Percentiles rank a stretch among this genome's conserved stretches.
These are phyloP conservation scores for Lachancea sp. DNA, from an alignment of 805 yeast species.

Conservation along the genomic window DNA sequence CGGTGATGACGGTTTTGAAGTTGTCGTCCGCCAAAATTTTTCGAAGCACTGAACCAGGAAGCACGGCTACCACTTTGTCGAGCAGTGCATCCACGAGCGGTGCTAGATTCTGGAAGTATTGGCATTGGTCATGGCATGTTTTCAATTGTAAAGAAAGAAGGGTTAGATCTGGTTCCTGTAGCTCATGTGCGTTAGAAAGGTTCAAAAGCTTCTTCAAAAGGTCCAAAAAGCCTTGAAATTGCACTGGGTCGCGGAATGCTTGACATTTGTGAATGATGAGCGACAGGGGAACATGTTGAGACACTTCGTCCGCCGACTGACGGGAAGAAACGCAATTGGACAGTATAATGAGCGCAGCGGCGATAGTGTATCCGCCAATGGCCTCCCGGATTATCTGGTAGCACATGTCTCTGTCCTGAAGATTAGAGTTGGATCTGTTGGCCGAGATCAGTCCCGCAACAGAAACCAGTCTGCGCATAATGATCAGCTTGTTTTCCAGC, in stretches of 20 bases:
- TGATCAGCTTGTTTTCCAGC: slow-evolving; percentile 26
- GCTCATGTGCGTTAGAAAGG: slow-evolving; percentile 18
- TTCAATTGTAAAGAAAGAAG: slow-evolving; percentile 14
- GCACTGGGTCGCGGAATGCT: slow-evolving; percentile 27
- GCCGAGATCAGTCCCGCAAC: slow-evolving; percentile 27
- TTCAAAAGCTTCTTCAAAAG: slow-evolving; percentile 24
- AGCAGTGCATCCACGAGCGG: slow-evolving; percentile 20
- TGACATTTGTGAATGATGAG: slow-evolving; percentile 12
- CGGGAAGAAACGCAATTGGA: slow-evolving; percentile 24
- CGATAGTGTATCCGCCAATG: slow-evolving; percentile 18
- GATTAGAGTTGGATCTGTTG: slow-evolving; percentile 18
- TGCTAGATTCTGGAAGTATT: slow-evolving; percentile 20
- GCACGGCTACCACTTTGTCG: slow-evolving; percentile 24
- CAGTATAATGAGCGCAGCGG: slow-evolving; percentile 22
- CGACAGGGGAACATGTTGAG: slow-evolving; percentile 11
- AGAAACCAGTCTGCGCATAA: slow-evolving; percentile 26
- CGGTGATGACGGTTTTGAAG: slow-evolving; percentile 11
- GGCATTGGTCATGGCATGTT: slow-evolving; percentile 23
- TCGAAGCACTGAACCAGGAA: slow-evolving; percentile 22
- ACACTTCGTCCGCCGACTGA: slow-evolving; percentile 17
- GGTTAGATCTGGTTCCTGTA: slow-evolving; percentile 12
- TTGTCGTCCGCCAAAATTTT: slow-evolving; percentile 4
- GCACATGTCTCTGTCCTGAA: slow-evolving; percentile 16
- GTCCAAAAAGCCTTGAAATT: slow-evolving; percentile 30
- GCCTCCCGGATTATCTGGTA: slow-evolving; percentile 11